phyloP scores from a whole-genome alignment of 371 early-diverging fungal genomes.

The Cokeromyces recurvatus region DNA sequence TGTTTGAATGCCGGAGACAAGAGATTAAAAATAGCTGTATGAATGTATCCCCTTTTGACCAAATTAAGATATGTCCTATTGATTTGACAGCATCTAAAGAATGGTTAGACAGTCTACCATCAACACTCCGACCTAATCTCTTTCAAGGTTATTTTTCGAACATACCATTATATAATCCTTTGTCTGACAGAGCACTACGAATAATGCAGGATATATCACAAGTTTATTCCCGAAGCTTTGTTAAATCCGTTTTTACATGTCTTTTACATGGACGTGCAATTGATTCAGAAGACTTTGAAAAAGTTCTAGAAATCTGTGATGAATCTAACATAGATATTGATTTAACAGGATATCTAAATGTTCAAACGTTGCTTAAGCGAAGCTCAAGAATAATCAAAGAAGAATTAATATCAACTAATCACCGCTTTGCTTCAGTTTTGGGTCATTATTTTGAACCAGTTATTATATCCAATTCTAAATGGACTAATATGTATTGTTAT shows the following conservation, averaged over 20 bases:
- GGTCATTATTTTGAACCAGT: constrained; percentile 64
- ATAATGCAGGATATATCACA: constrained; percentile 33
- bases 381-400: constrained; percentile 29
- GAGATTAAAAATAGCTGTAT: constrained; percentile 2
- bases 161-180: not conserved
- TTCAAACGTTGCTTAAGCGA: constrained; percentile 46
- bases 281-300: constrained; percentile 54
- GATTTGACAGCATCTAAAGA: constrained; percentile 11
- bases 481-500: constrained; percentile 60
- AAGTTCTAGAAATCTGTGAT: constrained; percentile 60
- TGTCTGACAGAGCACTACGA: constrained; percentile 24
- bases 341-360: constrained; percentile 70
- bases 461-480: constrained; percentile 38
- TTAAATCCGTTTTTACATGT: constrained; percentile 60
- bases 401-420: constrained; percentile 43
- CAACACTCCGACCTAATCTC: constrained; percentile 19
- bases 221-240: constrained; percentile 55
- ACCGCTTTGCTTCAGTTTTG: constrained; percentile 54
- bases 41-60: not conserved
- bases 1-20: constrained; percentile 56
- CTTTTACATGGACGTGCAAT: constrained; percentile 60
- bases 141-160: constrained; percentile 12
- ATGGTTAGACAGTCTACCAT: constrained; percentile 17
- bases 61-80: constrained; percentile 10
- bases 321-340: constrained; percentile 68